phyloP scores from a whole-genome alignment of 345 rosid genomes.

The Linum tenue region DNA sequence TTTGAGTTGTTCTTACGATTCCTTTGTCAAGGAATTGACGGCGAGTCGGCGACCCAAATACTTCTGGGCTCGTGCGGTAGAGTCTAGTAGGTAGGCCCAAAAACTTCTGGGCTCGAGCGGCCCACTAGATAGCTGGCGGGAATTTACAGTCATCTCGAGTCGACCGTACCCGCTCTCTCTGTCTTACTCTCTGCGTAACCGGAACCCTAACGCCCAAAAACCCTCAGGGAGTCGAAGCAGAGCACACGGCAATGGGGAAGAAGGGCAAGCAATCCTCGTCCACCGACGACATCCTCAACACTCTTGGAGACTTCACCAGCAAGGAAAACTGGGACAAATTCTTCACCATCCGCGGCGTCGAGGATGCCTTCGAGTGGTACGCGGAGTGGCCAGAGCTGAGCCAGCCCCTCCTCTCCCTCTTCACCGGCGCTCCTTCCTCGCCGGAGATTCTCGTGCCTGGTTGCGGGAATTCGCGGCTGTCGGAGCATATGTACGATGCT shows the following conservation, averaged over 20 bases:
- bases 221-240: not conserved
- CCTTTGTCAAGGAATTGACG: too few species aligned
- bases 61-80: too few species aligned
- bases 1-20: too few species aligned
- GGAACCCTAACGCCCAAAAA: not conserved
- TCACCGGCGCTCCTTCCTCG: constrained; percentile 19
- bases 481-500: constrained; percentile 77
- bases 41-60: too few species aligned
- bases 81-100: too few species aligned
- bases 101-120: not conserved
- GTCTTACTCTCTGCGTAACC: not conserved
- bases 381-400: constrained; percentile 91
- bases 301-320: constrained; percentile 88
- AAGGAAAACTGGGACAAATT: constrained; percentile 95
- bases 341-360: constrained; percentile 70
- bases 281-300: constrained; percentile 37
- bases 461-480: constrained; percentile 77
- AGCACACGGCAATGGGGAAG: constrained; percentile 42
- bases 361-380: constrained; percentile 93
- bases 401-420: constrained; percentile 45
- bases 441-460: constrained; percentile 77
- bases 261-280: constrained; percentile 28
- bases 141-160: not conserved
- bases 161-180: not conserved
- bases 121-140: not conserved